A percentile compares a stretch with the other conserved stretches of the same genome.
phyloP scores from a whole-genome alignment of 164 flowering plant genomes.

The Chimonanthus salicifolius region DNA sequence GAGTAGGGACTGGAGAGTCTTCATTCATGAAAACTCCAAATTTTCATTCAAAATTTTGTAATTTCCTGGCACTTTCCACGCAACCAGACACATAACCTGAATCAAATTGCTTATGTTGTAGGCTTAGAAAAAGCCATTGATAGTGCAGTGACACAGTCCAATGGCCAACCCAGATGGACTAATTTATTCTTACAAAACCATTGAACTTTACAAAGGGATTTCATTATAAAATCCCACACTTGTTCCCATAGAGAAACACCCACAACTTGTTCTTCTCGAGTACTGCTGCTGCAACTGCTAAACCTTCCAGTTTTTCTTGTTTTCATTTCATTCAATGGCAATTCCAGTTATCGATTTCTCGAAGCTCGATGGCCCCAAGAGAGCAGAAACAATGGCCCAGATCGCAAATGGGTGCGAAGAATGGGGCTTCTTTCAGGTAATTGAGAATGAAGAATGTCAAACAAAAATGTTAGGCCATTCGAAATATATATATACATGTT shows the following conservation, averaged over 20 bases:
- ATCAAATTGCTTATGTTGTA: neutral
- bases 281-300: neutral
- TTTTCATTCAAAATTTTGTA: too few relatives aligned
- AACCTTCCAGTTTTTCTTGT: neutral
- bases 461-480: too few relatives aligned
- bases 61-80: neutral
- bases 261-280: neutral
- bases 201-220: slow-evolving; percentile 6
- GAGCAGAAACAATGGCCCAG: slow-evolving; percentile 52
- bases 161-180: slow-evolving; percentile 1
- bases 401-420: slow-evolving; percentile 68
- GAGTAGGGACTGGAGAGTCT: too few relatives aligned
- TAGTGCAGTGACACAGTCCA: slow-evolving; percentile 7
- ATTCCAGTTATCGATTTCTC: slow-evolving; percentile 91
- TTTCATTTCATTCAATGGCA: slow-evolving; percentile 33
- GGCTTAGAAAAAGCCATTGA: neutral
- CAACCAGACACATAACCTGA: neutral
- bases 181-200: neutral
- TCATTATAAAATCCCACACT: neutral
- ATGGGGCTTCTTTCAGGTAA: slow-evolving; percentile 93
- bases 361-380: slow-evolving; percentile 61
- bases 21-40: too few relatives aligned
- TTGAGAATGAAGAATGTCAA: neutral
- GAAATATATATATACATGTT: too few relatives aligned
- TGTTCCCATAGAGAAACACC: neutral